Conservation (phyloP, 2,329 filamentous ascomycete genomes). For the Hortaea werneckii region DNA sequence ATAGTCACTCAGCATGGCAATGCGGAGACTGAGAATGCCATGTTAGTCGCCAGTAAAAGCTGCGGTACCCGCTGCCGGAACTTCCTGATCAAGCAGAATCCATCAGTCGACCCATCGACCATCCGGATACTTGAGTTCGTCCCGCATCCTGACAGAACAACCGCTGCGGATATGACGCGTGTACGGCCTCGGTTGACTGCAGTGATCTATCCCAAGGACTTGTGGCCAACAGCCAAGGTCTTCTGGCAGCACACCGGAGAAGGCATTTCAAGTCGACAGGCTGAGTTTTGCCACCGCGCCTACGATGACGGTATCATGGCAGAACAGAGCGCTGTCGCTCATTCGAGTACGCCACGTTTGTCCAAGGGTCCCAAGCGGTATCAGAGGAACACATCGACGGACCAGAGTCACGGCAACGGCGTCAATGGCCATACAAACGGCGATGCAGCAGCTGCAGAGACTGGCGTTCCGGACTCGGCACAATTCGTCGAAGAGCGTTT, state of each 20-base stretch:
- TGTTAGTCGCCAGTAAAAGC: conserved; percentile 68
- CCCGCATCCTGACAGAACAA: conserved; percentile 45
- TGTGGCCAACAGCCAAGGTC: conserved; percentile 69
- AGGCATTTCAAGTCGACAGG: conserved; percentile 79
- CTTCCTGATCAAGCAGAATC: conserved; percentile 57
- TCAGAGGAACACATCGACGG: conserved; percentile 51
- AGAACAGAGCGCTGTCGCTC: conserved; percentile 32
- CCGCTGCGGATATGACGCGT: conserved; percentile 30
- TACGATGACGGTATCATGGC: conserved; percentile 60
- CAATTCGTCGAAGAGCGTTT: conserved; percentile 90
- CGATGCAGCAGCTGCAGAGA: conserved; percentile 14
- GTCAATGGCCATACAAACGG: conserved; percentile 12
- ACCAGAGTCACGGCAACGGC: conserved; percentile 20
- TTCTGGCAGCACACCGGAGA: conserved; percentile 98
- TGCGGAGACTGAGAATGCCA: conserved; percentile 52
- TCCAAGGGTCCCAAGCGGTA: conserved; percentile 72
- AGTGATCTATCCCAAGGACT: conserved; percentile 59
- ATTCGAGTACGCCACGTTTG: conserved; percentile 27
- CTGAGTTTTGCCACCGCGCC: conserved; percentile 75
- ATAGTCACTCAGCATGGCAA: conserved; percentile 56
- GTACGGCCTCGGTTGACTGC: conserved; percentile 37
- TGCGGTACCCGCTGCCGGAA: conserved; percentile 63
- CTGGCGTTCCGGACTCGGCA: conserved; percentile 54
- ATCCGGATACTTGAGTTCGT: conserved; percentile 53
- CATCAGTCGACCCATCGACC: conserved; percentile 39